phyloP scores from a whole-genome alignment of 768 basidiomycete genomes.

The Lepiota venenata region DNA sequence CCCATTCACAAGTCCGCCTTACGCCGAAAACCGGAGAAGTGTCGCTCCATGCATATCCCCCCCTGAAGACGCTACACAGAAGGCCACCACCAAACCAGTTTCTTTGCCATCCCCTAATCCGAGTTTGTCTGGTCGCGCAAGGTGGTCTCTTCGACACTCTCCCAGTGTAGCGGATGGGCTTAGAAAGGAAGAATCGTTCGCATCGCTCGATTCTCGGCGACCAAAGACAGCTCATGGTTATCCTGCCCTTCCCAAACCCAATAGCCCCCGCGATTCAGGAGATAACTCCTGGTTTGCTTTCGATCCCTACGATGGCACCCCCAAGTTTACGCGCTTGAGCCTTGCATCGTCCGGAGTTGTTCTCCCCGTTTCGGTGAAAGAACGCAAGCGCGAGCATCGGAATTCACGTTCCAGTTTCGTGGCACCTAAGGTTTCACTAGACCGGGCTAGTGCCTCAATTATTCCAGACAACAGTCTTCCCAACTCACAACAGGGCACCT shows the following conservation, averaged over 20 bases:
- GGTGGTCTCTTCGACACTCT: neutral
- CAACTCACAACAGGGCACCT: neutral
- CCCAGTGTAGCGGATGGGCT: neutral
- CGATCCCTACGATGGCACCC: constrained; percentile 31
- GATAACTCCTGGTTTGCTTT: constrained; percentile 35
- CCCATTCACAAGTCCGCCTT: neutral
- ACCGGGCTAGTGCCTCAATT: neutral
- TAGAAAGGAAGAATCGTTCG: neutral
- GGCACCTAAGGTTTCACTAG: neutral
- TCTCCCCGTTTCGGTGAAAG: constrained; percentile 37
- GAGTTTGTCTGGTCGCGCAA: too few relatives aligned
- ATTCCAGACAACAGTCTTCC: neutral
- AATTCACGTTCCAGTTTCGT: neutral
- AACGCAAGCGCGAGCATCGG: constrained; percentile 16
- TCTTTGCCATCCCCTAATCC: too few relatives aligned
- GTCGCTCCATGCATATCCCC: too few relatives aligned
- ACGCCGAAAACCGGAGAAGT: too few relatives aligned
- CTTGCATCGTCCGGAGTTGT: constrained; percentile 31
- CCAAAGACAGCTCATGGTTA: constrained; percentile 5
- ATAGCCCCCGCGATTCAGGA: constrained; percentile 10
- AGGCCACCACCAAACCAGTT: too few relatives aligned
- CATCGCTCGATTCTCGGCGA: constrained; percentile 1
- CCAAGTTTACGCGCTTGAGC: constrained; percentile 37
- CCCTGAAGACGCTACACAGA: too few relatives aligned
- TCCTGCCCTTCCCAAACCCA: constrained; percentile 5